These are phyloP conservation scores for Clohesyomyces aquaticus DNA, from an alignment of 495 filamentous ascomycete species.

Conservation along the genomic window DNA sequence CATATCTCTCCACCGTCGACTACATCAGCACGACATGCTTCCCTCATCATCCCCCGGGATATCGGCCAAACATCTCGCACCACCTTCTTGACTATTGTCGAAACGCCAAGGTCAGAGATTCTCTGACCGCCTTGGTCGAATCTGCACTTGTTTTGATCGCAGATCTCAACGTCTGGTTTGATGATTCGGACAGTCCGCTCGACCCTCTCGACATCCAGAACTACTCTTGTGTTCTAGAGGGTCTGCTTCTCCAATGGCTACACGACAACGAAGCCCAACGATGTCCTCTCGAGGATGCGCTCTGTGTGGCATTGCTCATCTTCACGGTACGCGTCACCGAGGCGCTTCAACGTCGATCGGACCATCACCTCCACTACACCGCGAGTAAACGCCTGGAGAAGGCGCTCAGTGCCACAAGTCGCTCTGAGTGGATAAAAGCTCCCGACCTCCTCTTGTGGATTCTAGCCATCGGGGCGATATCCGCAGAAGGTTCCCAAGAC, in stretches of 20 bases:
- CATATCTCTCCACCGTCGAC: slow-evolving; percentile 32
- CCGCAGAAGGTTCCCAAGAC: slow-evolving; percentile 32
- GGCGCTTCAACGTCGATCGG: slow-evolving; percentile 12
- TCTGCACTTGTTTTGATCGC: slow-evolving; percentile 28
- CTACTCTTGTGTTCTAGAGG: slow-evolving; percentile 35
- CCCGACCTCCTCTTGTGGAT: slow-evolving; percentile 41
- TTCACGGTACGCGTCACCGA: slow-evolving; percentile 37
- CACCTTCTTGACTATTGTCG: slow-evolving; percentile 35
- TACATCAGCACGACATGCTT: slow-evolving; percentile 15
- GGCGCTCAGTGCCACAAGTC: slow-evolving; percentile 31
- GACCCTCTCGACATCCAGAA: slow-evolving; percentile 42
- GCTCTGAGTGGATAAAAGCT: slow-evolving; percentile 28
- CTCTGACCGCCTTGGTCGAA: slow-evolving; percentile 33
- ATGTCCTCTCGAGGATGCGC: slow-evolving; percentile 36
- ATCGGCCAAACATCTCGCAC: slow-evolving; percentile 32
- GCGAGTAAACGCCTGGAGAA: slow-evolving; percentile 39
- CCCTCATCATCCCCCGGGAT: slow-evolving; percentile 30
- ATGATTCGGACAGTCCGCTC: slow-evolving; percentile 32
- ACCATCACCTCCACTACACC: slow-evolving; percentile 26
- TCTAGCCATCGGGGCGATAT: slow-evolving; percentile 39
- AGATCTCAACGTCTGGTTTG: slow-evolving; percentile 39
- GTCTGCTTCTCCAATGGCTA: slow-evolving; percentile 30
- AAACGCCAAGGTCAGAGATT: slow-evolving; percentile 19
- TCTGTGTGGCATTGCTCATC: slow-evolving; percentile 39
- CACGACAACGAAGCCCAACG: slow-evolving; percentile 22